These are phyloP conservation scores for Vitis rupestris DNA, from an alignment of 164 flowering plant genomes.

Conservation along the genomic window DNA sequence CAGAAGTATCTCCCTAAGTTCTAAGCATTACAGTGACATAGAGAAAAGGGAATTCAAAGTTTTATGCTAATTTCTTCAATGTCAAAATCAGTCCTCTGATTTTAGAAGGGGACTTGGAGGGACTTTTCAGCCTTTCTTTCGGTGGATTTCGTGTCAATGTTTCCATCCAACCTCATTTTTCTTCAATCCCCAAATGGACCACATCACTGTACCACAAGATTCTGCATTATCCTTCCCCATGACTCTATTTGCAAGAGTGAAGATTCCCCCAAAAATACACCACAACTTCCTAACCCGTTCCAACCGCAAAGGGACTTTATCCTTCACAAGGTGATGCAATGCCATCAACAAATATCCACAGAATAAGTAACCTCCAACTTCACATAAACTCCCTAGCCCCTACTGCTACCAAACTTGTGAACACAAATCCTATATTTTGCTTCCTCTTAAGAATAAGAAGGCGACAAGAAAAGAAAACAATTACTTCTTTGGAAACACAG, in stretches of 20 bases:
- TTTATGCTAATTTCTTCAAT: not conserved
- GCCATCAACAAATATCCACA: not conserved
- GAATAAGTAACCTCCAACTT: not conserved
- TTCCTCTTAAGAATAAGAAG: too few species aligned
- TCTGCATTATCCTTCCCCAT: conserved; percentile 9
- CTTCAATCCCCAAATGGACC: conserved; percentile 19
- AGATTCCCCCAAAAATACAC: not conserved
- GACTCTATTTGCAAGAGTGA: not conserved
- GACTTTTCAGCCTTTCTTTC: conserved; percentile 11
- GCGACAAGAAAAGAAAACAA: too few species aligned
- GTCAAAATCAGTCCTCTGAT: conserved; percentile 16
- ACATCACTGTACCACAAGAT: conserved; percentile 13
- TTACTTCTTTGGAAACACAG: too few species aligned
- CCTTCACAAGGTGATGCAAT: not conserved
- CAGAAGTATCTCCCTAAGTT: not conserved
- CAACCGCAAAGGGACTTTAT: not conserved
- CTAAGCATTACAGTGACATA: not conserved
- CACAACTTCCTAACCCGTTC: not conserved
- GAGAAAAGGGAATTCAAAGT: not conserved
- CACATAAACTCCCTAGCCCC: too few species aligned
- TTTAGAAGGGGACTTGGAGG: not conserved
- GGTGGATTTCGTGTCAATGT: conserved; percentile 6
- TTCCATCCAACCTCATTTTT: not conserved
- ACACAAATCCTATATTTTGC: too few species aligned
- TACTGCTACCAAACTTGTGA: too few species aligned